Conservation (phyloP, 148 eudicot genomes). For the Spergularia bocconei region DNA sequence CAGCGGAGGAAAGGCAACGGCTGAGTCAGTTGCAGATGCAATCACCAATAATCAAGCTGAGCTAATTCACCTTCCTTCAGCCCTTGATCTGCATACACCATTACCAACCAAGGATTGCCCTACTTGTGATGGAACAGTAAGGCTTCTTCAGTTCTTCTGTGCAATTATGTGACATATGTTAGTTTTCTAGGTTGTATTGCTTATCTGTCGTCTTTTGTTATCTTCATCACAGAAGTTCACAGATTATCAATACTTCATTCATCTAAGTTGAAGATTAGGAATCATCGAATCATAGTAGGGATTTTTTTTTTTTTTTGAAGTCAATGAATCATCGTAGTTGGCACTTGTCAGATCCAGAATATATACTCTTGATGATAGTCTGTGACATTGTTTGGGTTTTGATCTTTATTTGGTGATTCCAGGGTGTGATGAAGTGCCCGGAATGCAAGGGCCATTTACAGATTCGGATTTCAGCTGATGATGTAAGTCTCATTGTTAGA, state of each 20-base stretch:
- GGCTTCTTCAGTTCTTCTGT: constrained; percentile 26
- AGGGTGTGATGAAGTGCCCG: constrained; percentile 93
- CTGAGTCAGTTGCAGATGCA: constrained; percentile 70
- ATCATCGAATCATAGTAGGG: no score
- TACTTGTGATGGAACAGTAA: constrained; percentile 82
- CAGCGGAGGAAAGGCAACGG: constrained; percentile 94
- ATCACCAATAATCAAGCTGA: constrained; percentile 83
- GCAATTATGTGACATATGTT: background rate
- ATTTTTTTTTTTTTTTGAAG: background rate
- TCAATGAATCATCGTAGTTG: background rate
- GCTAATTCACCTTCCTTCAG: constrained; percentile 71
- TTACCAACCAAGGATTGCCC: constrained; percentile 88
- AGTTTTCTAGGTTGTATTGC: background rate
- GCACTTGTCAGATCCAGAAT: background rate
- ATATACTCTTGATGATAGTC: background rate
- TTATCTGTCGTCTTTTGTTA: background rate
- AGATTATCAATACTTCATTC: background rate
- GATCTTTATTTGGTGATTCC: constrained; percentile 27
- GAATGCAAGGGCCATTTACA: constrained; percentile 75
- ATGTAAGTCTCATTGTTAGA: constrained; percentile 44
- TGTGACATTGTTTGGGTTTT: background rate
- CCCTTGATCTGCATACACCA: constrained; percentile 59
- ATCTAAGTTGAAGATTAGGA: no score
- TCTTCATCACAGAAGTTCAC: background rate
- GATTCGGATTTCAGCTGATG: constrained; percentile 83